Conservation (phyloP, 768 basidiomycete genomes). For the Calocybe gangraenosa region DNA sequence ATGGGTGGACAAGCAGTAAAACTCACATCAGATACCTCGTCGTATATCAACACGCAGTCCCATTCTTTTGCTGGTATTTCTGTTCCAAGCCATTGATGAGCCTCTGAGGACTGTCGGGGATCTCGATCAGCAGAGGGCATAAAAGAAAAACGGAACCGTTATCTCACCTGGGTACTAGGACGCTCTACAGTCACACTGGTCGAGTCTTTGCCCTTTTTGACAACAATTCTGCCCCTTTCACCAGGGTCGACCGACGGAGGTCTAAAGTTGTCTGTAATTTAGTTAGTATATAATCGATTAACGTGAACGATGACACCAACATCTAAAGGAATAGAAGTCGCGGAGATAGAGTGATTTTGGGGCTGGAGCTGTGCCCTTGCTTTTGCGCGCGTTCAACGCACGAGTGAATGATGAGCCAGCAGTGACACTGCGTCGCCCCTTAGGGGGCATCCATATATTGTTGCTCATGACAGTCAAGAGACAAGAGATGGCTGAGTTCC, state of each 20-base stretch:
- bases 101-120: slow-evolving; percentile 42
- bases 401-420: slow-evolving; percentile 62
- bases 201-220: slow-evolving; percentile 48
- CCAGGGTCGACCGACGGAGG: slow-evolving; percentile 65
- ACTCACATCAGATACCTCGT: slow-evolving; percentile 67
- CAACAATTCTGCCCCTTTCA: slow-evolving; percentile 62
- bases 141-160: not conserved
- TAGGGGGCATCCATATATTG: slow-evolving; percentile 49
- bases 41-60: slow-evolving; percentile 78
- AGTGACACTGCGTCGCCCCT: slow-evolving; percentile 55
- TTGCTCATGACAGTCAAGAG: slow-evolving; percentile 31
- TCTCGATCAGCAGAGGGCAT: not conserved
- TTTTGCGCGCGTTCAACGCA: slow-evolving; percentile 67
- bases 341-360: slow-evolving; percentile 46
- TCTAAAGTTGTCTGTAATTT: slow-evolving; percentile 63
- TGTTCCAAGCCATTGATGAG: slow-evolving; percentile 50
- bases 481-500: slow-evolving; percentile 4
- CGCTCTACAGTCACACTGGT: slow-evolving; percentile 60
- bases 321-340: slow-evolving; percentile 76
- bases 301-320: slow-evolving; percentile 41
- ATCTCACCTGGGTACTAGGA: slow-evolving; percentile 57
- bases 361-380: slow-evolving; percentile 44
- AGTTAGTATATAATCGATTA: not conserved
- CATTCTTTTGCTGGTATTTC: slow-evolving; percentile 61
- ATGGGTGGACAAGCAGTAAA: not conserved